Base-by-base conservation (phyloP, 345 rosid genomes). In the Melastoma malabathricum region DNA sequence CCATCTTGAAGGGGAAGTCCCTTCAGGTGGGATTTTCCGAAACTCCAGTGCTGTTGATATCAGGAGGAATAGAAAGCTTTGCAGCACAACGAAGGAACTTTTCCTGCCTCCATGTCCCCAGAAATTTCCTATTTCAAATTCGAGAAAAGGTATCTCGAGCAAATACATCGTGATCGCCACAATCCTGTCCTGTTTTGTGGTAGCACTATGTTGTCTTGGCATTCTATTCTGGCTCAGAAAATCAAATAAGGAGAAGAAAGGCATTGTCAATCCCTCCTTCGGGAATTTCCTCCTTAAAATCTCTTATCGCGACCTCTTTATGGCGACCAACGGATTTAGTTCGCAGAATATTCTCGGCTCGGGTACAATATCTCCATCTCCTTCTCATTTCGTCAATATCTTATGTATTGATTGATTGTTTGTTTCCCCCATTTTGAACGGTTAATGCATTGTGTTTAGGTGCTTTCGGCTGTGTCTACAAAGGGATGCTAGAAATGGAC, bases 391-490 rank as follows among this genome's bases (percentile, higher is more conserved):
- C 5, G 27, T 48, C 15, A 22, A 18, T 18, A n/a, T 22, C 10
- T 0, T 0, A 19, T 1, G 38, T 15, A 18, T 48, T 9, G 1
- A 10, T 6, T 47, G 14, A 25, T 19, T 9, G 15, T 20, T 9
- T 2, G 2, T 47, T 1, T 13, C 50, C n/a, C n/a, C 13, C 13
- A 15, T 19, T 27, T 3, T 0, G 29, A 20, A 22, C 0, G 27
- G 15, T 1, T 48, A 4, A 18, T 48, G 27, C 22, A n/a, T 48
- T 15, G 18, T 15, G 34, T 48, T 48, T 29, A 22, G 51, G 29
- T 48, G 27, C 66, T 25, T 64, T 53, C 19, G 74, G 69, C 39
- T 43, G 59, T 44, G 69, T 69, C 22, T 64, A 57, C 48, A 64
- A 23, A 19, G 69, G 60, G 13, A 47, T 27, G n/a, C 55, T 64